Conservation (phyloP, 1,284 basidiomycete genomes). For the Cerioporus squamosus region DNA sequence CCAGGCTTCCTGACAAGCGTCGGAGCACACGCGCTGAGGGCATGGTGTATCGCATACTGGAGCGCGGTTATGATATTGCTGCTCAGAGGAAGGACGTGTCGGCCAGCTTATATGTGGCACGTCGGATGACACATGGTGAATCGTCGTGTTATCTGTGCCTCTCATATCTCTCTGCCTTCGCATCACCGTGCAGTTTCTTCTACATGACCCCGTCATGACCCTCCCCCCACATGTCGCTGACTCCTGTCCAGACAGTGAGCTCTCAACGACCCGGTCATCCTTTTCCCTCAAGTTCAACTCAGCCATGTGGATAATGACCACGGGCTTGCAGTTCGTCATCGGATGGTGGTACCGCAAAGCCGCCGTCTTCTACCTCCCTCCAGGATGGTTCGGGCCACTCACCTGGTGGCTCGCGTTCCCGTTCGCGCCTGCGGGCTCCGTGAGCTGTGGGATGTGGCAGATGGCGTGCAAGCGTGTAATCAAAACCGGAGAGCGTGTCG, state of each 20-base stretch:
- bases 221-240: neutral
- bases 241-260: constrained; percentile 62
- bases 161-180: no score
- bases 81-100: no score
- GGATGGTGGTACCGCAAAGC: constrained; percentile 89
- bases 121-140: no score
- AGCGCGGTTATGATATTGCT: no score
- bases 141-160: no score
- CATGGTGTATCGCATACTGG: neutral
- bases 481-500: constrained; percentile 67
- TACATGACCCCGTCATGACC: no score
- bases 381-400: constrained; percentile 85
- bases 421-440: constrained; percentile 85
- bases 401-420: constrained; percentile 85
- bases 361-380: constrained; percentile 91
- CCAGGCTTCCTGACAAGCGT: no score
- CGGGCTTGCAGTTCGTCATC: constrained; percentile 80
- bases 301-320: constrained; percentile 81
- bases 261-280: constrained; percentile 63
- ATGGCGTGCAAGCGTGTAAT: constrained; percentile 87
- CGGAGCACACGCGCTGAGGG: neutral
- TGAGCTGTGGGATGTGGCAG: constrained; percentile 90
- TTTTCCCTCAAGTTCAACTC: constrained; percentile 81
- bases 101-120: no score
- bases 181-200: no score